Conservation (phyloP, 768 basidiomycete genomes). For the Grammothele lineata region DNA sequence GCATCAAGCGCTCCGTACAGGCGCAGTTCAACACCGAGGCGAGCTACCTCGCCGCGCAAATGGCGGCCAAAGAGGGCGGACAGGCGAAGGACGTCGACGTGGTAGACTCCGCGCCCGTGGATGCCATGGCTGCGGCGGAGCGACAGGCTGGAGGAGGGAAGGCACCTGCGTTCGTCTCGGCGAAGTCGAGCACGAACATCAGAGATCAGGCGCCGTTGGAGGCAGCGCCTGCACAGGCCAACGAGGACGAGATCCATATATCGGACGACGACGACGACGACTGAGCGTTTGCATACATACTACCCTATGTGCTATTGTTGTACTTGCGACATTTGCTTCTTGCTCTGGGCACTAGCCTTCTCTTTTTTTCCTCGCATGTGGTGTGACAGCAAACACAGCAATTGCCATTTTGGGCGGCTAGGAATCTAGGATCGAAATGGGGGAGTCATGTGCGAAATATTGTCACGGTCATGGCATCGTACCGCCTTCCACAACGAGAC, state of each 20-base stretch:
- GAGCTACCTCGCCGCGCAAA: slow-evolving; percentile 88
- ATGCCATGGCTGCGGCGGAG: slow-evolving; percentile 88
- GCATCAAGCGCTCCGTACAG: slow-evolving; percentile 97
- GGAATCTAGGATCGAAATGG: no score
- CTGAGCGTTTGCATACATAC: slow-evolving; percentile 17
- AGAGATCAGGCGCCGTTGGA: slow-evolving; percentile 35
- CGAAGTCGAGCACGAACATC: slow-evolving; percentile 45
- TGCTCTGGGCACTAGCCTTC: no score
- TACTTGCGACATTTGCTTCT: slow-evolving; percentile 4
- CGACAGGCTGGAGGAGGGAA: slow-evolving; percentile 49
- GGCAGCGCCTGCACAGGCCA: slow-evolving; percentile 34
- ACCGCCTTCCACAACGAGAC: no score
- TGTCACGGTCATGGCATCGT: no score
- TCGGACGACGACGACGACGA: slow-evolving; percentile 69
- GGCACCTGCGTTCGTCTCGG: slow-evolving; percentile 76
- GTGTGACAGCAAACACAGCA: no score
- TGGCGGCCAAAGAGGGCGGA: slow-evolving; percentile 47
- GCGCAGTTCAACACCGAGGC: slow-evolving; percentile 98
- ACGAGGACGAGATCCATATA: slow-evolving; percentile 85
- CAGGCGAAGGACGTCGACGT: slow-evolving; percentile 30
- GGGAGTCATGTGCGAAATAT: no score
- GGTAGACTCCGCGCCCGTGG: slow-evolving; percentile 31
- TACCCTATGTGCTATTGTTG: slow-evolving; percentile 17
- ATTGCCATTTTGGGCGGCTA: no score
- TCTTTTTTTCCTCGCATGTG: background rate